A percentile compares a stretch with the other conserved stretches of the same genome.
phyloP scores from a whole-genome alignment of 2,329 filamentous ascomycete species.

The Penicillium sp. region DNA sequence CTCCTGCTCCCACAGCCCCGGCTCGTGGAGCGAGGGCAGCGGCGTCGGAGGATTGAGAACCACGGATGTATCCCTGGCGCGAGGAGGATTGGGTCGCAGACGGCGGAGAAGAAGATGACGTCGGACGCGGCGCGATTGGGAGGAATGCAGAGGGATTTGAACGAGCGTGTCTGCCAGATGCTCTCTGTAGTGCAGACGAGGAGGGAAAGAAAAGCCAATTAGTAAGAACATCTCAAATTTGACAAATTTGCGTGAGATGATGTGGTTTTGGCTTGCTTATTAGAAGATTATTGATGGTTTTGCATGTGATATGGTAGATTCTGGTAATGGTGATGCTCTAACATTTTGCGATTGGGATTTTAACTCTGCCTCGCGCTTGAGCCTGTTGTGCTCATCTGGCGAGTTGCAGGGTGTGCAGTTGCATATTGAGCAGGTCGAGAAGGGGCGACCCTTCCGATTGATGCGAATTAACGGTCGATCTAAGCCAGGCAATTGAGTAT shows the following conservation, averaged over 20 bases:
- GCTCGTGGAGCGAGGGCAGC: not conserved
- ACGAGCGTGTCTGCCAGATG: constrained; percentile 22
- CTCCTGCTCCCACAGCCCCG: not conserved
- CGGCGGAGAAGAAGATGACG: constrained; percentile 15
- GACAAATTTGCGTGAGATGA: constrained; percentile 7
- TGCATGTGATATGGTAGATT: not conserved
- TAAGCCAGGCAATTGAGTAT: constrained; percentile 42
- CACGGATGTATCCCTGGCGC: not conserved
- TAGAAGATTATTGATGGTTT: not conserved
- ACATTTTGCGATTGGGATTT: constrained; percentile 20
- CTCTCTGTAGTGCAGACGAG: constrained; percentile 19
- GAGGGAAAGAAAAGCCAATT: constrained; percentile 21
- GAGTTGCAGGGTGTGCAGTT: constrained; percentile 84
- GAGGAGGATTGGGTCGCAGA: constrained; percentile 11
- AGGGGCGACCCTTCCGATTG: constrained; percentile 94
- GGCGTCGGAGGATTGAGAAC: constrained; percentile 7
- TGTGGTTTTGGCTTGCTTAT: constrained; percentile 3
- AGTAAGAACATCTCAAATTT: constrained; percentile 21
- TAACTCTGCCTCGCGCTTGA: constrained; percentile 39
- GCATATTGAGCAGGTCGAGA: constrained; percentile 95
- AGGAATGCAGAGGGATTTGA: constrained; percentile 21
- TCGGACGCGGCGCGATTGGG: constrained; percentile 27
- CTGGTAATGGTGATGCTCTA: constrained; percentile 12
- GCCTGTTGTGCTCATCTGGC: constrained; percentile 82
- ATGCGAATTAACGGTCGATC: constrained; percentile 91